Evolutionary conservation across 768 basidiomycete genomes (phyloP), one percentile per base, ranked within the genome.

Genomic region (Omphalotus guepiniiformis): DNA sequence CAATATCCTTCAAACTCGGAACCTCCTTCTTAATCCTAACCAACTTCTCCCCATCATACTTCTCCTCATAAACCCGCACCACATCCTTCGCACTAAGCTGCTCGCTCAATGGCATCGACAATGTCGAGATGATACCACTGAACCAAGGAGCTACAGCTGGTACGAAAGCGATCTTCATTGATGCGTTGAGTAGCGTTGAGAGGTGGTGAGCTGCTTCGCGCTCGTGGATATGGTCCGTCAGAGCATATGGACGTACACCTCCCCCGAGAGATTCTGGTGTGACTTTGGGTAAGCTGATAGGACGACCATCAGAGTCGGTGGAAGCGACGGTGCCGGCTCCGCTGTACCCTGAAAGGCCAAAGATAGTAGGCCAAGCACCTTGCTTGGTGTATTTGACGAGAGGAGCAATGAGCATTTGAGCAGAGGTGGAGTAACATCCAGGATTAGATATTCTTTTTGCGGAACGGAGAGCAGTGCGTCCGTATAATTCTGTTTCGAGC

Each of bases 191-290:
- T 28, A 91, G 76, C 3, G 64, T 65, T 6, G 87, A 81, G 42
- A 99, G 82, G 64, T 96, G 96, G 55, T 72, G 71, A 2, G 85
- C 83, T 0, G 94, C 91, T 67, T 99, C 96, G 37, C 96, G 88
- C 65, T 99, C 96, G 72, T 99, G 96, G 59, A 99, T 96, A 68
- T 99, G 96, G 64, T 94, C 93, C 12, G 96, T 99, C 39, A 99
- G 70, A 1, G 91, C 59, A 68, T 99, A 99, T 6, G 94, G 85
- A 44, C 82, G 78, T 39, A 97, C 67, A 2, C 84, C 88, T 11
- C 86, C 84, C 2, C 68, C 71, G 12, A 99, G 80, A 51, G 75
- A 82, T 54, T 88, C 82, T 0, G 88, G 74, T 1, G 83, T 72
- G 12, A 96, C 79, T 65, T 98, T 98, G 36, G 96, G 85, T 12